Evolutionary conservation across 1,284 basidiomycete genomes (phyloP).

Genomic region (Heterobasidion annosum): DNA sequence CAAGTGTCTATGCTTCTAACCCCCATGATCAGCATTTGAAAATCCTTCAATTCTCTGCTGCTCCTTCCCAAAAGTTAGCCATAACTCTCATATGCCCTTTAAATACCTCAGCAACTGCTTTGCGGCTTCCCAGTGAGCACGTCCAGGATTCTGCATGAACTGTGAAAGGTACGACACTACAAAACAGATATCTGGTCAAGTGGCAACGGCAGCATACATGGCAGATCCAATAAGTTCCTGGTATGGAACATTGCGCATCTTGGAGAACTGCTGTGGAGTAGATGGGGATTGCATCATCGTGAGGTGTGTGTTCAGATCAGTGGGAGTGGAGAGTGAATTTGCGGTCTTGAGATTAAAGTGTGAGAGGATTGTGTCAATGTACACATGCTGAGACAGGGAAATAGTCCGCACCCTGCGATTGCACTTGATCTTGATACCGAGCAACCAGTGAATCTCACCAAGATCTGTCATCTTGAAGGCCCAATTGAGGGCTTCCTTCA

Average conservation of each 20-base stretch:
- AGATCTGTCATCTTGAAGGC: constrained; percentile 11
- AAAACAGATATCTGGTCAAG: constrained; percentile 16
- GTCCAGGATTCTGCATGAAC: constrained; percentile 11
- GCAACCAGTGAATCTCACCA: constrained; percentile 14
- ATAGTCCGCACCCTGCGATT: constrained; percentile 11
- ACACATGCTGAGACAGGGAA: constrained; percentile 16
- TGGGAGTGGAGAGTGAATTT: constrained; percentile 17
- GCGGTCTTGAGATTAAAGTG: constrained; percentile 16
- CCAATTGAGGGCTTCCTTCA: constrained; percentile 4
- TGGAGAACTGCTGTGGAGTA: not conserved
- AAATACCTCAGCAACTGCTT: constrained; percentile 15
- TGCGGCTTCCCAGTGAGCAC: constrained; percentile 12
- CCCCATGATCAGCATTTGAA: constrained; percentile 21
- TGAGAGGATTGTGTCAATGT: constrained; percentile 16
- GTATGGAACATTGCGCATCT: constrained; percentile 13
- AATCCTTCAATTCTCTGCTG: constrained; percentile 10
- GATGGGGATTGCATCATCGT: constrained; percentile 2
- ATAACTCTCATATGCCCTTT: constrained; percentile 1
- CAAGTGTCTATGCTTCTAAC: constrained; percentile 10
- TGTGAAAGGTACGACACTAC: constrained; percentile 11
- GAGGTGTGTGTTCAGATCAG: constrained; percentile 14
- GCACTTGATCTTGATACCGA: constrained; percentile 18
- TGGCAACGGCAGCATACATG: constrained; percentile 8
- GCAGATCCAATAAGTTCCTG: constrained; percentile 15
- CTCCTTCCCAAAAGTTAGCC: not conserved